A percentile compares a stretch with the other conserved stretches of the same genome.
Evolutionary conservation across 345 rosid genomes (phyloP).

Genomic region (Pugionium cornutum): DNA sequence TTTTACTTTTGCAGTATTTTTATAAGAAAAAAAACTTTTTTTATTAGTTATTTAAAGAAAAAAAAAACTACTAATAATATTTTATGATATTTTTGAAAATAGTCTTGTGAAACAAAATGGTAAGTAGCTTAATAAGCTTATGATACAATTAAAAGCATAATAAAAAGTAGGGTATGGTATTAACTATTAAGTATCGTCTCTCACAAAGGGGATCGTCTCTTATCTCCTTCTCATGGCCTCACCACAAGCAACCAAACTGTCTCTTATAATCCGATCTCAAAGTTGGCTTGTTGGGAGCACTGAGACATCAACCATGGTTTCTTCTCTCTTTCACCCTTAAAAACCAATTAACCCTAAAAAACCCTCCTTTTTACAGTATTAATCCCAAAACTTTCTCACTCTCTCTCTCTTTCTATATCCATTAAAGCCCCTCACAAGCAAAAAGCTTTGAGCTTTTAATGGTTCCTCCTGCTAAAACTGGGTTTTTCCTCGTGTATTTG

Average conservation of each 20-base stretch:
- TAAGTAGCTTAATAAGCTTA: background rate
- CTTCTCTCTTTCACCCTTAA: slow-evolving; percentile 21
- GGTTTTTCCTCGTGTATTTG: slow-evolving; percentile 31
- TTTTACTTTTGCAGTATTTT: no score
- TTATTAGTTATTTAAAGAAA: background rate
- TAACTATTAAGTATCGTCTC: slow-evolving; percentile 33
- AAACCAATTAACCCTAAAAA: slow-evolving; percentile 23
- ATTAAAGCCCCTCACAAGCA: slow-evolving; percentile 37
- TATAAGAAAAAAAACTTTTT: no score
- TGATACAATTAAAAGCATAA: slow-evolving; percentile 10
- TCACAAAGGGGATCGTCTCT: slow-evolving; percentile 39
- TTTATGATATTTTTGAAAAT: no score
- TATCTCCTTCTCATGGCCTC: slow-evolving; percentile 59
- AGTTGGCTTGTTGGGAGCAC: slow-evolving; percentile 70
- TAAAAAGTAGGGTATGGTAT: slow-evolving; percentile 33
- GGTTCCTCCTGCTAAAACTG: slow-evolving; percentile 29
- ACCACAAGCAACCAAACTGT: slow-evolving; percentile 92
- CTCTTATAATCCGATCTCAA: slow-evolving; percentile 70
- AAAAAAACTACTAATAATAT: background rate
- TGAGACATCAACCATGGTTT: slow-evolving; percentile 57
- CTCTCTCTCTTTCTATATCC: slow-evolving; percentile 30
- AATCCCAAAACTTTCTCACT: slow-evolving; percentile 27
- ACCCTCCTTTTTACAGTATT: slow-evolving; percentile 18
- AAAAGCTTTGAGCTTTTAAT: slow-evolving; percentile 38
- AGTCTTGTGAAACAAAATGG: background rate